Evolutionary conservation across 2,329 filamentous ascomycete species (phyloP).

Genomic region (Davidsoniella neocaledoniae): DNA sequence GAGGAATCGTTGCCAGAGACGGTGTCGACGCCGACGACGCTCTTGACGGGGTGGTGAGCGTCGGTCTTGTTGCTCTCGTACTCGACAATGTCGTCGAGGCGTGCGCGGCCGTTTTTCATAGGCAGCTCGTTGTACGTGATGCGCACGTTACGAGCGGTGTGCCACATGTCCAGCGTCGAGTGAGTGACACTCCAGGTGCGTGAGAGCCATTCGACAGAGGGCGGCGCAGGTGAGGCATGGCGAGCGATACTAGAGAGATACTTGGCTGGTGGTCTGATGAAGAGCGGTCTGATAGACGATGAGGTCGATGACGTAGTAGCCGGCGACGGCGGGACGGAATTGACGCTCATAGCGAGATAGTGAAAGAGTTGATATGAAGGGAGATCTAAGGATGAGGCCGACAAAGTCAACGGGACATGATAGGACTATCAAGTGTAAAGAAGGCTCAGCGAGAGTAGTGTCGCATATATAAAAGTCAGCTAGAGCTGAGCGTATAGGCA

Average conservation of each 20-base stretch:
- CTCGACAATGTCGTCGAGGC: conserved; percentile 56
- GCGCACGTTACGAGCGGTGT: conserved; percentile 57
- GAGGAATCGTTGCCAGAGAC: conserved; percentile 20
- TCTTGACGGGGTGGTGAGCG: conserved; percentile 33
- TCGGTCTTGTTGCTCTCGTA: conserved; percentile 40
- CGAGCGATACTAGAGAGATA: conserved; percentile 7
- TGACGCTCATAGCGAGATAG: no score
- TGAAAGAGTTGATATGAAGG: no score
- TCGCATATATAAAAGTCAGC: no score
- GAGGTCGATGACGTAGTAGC: not conserved
- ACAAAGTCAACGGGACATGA: conserved; percentile 1
- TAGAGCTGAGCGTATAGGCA: no score
- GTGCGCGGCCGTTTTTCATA: conserved; percentile 23
- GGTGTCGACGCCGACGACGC: conserved; percentile 48
- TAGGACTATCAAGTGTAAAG: no score
- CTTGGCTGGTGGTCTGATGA: conserved; percentile 7
- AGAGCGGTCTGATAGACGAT: conserved; percentile 1
- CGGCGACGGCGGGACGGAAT: not conserved
- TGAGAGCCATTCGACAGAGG: conserved; percentile 41
- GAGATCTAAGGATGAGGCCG: not conserved
- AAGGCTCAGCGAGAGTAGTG: no score
- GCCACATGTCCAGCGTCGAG: conserved; percentile 68
- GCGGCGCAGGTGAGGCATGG: conserved; percentile 16
- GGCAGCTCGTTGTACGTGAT: conserved; percentile 54
- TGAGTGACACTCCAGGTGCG: conserved; percentile 60